These are phyloP conservation scores for Nicotiana noctiflora DNA, from an alignment of 257 asterid species.

Conservation along the genomic window DNA sequence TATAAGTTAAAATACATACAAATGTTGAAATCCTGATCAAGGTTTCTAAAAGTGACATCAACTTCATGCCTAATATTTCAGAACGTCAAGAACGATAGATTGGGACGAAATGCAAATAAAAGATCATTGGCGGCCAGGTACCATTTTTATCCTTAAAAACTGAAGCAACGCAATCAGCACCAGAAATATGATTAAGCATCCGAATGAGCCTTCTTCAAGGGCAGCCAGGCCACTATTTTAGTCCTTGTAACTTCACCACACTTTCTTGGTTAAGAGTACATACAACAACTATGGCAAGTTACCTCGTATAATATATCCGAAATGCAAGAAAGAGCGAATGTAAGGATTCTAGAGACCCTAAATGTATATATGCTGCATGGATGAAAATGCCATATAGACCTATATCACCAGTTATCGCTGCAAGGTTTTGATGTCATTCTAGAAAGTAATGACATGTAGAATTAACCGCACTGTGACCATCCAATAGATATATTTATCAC, in stretches of 20 bases:
- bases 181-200: not conserved
- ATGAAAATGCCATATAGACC: not conserved
- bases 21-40: not conserved
- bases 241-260: not conserved
- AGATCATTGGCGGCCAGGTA: not conserved
- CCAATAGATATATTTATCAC: not conserved
- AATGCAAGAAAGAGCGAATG: not conserved
- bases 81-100: not conserved
- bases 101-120: not conserved
- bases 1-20: not conserved
- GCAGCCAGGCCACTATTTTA: not conserved
- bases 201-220: not conserved
- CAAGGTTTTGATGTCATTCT: not conserved
- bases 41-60: not conserved
- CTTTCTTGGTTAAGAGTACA: not conserved
- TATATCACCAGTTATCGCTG: not conserved
- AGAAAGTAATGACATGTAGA: not conserved
- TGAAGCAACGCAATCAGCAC: not conserved
- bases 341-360: not conserved
- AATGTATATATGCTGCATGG: slow-evolving; percentile 4
- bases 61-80: not conserved
- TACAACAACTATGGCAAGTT: not conserved
- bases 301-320: not conserved
- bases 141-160: not conserved
- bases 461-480: not conserved